These are phyloP conservation scores for Galerina sulciceps DNA, from an alignment of 768 basidiomycete species.

Conservation along the genomic window DNA sequence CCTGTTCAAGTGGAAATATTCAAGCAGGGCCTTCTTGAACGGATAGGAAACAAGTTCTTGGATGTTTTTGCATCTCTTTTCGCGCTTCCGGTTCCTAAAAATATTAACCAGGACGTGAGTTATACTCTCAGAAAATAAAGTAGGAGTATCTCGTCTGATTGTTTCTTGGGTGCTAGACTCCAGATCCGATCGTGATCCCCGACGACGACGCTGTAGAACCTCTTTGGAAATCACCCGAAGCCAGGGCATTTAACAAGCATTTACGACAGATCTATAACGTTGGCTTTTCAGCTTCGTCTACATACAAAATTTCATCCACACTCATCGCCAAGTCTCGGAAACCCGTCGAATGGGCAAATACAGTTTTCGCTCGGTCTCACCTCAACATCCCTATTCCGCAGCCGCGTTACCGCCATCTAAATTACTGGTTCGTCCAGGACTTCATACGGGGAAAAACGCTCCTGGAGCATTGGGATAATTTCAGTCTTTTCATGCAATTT, in stretches of 20 bases:
- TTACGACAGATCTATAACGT: too few relatives aligned
- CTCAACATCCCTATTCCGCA: slow-evolving; percentile 11
- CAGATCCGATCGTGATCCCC: too few relatives aligned
- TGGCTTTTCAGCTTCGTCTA: neutral
- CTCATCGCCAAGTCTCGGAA: slow-evolving; percentile 4
- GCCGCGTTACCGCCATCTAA: slow-evolving; percentile 11
- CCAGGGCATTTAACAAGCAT: too few relatives aligned
- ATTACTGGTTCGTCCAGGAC: slow-evolving; percentile 26
- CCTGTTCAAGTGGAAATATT: too few relatives aligned
- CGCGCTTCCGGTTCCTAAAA: slow-evolving; percentile 4
- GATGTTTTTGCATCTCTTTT: slow-evolving; percentile 4
- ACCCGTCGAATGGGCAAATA: neutral
- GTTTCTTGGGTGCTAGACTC: too few relatives aligned
- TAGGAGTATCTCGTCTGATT: too few relatives aligned
- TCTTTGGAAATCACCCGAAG: too few relatives aligned
- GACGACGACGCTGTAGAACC: too few relatives aligned
- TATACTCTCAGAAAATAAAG: too few relatives aligned
- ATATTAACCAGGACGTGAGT: slow-evolving; percentile 7
- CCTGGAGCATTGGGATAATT: slow-evolving; percentile 24
- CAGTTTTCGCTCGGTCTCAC: slow-evolving; percentile 6
- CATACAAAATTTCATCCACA: slow-evolving; percentile 5
- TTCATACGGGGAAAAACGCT: slow-evolving; percentile 27
- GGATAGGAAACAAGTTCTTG: neutral
- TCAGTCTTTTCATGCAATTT: slow-evolving; percentile 23
- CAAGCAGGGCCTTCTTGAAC: too few relatives aligned